A percentile compares a stretch with the other conserved stretches of the same genome.
Evolutionary conservation across 129 eudicot species (phyloP).

Genomic region (carrot (Daucus carota)): DH1_v3.0 NC_030388.2:1607001-1607500

Average conservation of each 20-base stretch:
- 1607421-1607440: conserved; percentile 91
- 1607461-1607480: not conserved
- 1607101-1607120: not conserved
- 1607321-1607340: not conserved
- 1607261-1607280: too few relatives aligned
- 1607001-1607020: not conserved
- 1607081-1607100: not conserved
- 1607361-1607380: conserved; percentile 70
- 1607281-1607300: too few relatives aligned
- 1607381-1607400: conserved; percentile 40
- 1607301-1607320: not conserved
- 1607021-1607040: too few relatives aligned
- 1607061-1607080: too few relatives aligned
- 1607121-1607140: not conserved
- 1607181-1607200: not conserved
- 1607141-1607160: not conserved
- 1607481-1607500: not conserved
- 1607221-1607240: not conserved
- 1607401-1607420: conserved; percentile 92
- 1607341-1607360: conserved; percentile 42
- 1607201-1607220: not conserved
- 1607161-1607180: not conserved
- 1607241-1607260: not conserved
- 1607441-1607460: conserved; percentile 36
- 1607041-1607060: too few relatives aligned